Base-by-base conservation (phyloP, 495 filamentous ascomycete genomes). In the Penicillium egyptiacum region DNA sequence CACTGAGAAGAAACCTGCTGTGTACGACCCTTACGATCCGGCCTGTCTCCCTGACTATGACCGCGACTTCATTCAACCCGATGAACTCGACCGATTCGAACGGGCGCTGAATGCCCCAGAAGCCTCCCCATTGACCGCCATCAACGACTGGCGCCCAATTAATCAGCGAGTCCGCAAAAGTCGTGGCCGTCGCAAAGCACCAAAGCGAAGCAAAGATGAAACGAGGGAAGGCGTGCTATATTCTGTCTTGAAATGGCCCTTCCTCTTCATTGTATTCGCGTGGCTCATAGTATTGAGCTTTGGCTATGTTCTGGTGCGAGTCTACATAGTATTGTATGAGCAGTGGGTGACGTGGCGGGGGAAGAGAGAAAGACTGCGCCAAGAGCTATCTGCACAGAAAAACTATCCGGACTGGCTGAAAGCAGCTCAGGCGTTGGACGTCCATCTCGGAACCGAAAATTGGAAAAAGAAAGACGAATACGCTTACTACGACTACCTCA, bases 161-260 rank as follows among this genome's bases (percentile, higher is more conserved):
- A 82, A 86, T 51, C 83, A 90, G 60, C 82, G 80, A 30, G 81
- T 90, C 5, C 76, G 81, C n/a, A 73, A 75, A 49, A 74, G 69
- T 49, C 70, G 75, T 16, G 66, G 69, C 25, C 73, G 77, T 31
- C 73, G 74, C 56, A 79, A 77, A 55, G 59, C 58, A 20, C 73
- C 73, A 9, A 71, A 67, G 57, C 79, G 88, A 50, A 86, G 85
- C 50, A 89, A 84, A 58, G 94, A 98, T 69, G 94, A 98, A 72
- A 97, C 93, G 3, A 78, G 94, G 47, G 94, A 98, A 73, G 94
- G 94, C 0, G 90, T 92, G 62, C 80, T 95, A 14, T 98, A 98
- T 69, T 81, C 80, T 2, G 65, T 98, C 25, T 75, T 96, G 44
- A 96, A 96, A 70, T 97, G 92, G 90, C 95, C 94, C 6, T 81